These are phyloP conservation scores for Aureobasidium sp. DNA, from an alignment of 2,329 filamentous ascomycete species.

Conservation along the genomic window DNA sequence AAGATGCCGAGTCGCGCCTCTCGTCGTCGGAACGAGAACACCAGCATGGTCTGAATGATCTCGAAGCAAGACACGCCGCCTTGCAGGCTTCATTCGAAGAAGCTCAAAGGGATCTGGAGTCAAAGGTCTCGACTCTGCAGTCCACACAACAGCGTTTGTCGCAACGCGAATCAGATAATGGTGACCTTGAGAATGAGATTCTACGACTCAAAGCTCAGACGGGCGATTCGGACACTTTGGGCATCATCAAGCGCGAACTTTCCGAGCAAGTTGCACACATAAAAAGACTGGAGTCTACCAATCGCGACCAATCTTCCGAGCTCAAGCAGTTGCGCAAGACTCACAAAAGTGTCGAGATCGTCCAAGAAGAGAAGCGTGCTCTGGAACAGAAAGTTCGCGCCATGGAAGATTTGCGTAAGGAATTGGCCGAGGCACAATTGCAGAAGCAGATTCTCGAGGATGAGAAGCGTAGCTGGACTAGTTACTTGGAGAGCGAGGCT, in stretches of 20 bases:
- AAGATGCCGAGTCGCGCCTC: conserved; percentile 71
- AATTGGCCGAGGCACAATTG: conserved; percentile 71
- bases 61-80: conserved; percentile 53
- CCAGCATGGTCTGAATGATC: conserved; percentile 50
- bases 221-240: conserved; percentile 77
- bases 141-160: conserved; percentile 59
- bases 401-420: conserved; percentile 64
- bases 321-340: conserved; percentile 73
- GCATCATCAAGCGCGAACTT: conserved; percentile 78
- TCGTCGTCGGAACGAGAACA: conserved; percentile 62
- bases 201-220: conserved; percentile 77
- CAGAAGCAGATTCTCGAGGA: conserved; percentile 84
- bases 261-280: conserved; percentile 91
- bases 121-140: conserved; percentile 51
- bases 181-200: conserved; percentile 73
- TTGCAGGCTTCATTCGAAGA: conserved; percentile 51
- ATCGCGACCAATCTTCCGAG: conserved; percentile 71
- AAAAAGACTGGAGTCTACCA: conserved; percentile 70
- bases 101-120: conserved; percentile 51
- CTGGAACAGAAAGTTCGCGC: conserved; percentile 70
- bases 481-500: conserved; percentile 67
- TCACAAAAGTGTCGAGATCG: conserved; percentile 82
- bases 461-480: conserved; percentile 78
- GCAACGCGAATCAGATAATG: conserved; percentile 63
- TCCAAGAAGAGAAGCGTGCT: conserved; percentile 88